Evolutionary conservation across 768 basidiomycete species (phyloP).

Genomic region (Kwoniella shandongensis): DNA sequence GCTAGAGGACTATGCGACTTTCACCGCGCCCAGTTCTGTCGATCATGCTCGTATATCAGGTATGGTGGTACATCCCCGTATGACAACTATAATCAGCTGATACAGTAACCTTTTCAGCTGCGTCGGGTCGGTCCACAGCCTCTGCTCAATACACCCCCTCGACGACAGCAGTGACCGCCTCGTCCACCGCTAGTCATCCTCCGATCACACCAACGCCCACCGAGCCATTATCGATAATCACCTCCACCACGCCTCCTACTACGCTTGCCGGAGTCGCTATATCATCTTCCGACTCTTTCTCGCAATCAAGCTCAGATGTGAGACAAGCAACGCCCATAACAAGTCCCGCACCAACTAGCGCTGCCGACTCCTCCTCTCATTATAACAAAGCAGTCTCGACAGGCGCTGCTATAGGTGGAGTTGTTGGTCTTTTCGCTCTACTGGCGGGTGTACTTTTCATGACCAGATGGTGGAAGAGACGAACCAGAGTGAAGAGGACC

Average conservation of each 20-base stretch:
- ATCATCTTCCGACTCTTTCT: no score
- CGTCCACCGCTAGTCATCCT: no score
- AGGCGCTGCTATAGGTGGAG: slow-evolving; percentile 30
- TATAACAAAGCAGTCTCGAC: slow-evolving; percentile 20
- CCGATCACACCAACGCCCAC: no score
- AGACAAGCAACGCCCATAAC: no score
- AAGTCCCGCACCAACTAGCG: not conserved
- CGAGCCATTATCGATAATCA: slow-evolving; percentile 2
- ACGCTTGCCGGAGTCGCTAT: not conserved
- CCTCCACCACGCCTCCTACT: not conserved
- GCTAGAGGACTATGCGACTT: no score
- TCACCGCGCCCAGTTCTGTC: no score
- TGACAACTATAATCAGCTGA: no score
- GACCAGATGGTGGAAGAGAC: slow-evolving; percentile 20
- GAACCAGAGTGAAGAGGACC: slow-evolving; percentile 21
- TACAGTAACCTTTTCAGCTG: slow-evolving; percentile 1
- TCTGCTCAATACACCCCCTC: not conserved
- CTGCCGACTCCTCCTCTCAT: not conserved
- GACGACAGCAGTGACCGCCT: no score
- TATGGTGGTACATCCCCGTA: no score
- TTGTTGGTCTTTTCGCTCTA: slow-evolving; percentile 19
- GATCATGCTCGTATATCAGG: no score
- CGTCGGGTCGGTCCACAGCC: not conserved
- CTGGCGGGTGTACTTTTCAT: slow-evolving; percentile 24
- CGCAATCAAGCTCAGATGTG: no score